These are phyloP conservation scores for Populus deltoides DNA, from an alignment of 345 rosid genomes.

Conservation along the genomic window DNA sequence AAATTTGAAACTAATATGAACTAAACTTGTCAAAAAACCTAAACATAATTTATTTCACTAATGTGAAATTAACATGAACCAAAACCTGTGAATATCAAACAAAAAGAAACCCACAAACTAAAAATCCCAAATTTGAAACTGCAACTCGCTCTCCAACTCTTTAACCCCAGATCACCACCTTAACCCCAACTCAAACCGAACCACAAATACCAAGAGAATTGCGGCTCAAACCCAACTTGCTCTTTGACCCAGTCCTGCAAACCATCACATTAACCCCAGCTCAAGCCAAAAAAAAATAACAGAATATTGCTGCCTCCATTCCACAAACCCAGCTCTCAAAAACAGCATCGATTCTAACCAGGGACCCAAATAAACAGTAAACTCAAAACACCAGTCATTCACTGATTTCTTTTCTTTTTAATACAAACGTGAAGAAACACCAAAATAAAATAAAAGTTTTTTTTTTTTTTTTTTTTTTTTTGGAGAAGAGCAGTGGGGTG, in stretches of 20 bases:
- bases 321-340: background rate
- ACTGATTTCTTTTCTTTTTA: no score
- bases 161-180: background rate
- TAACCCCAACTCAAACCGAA: background rate
- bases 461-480: no score
- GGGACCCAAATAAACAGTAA: no score
- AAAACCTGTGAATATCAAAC: background rate
- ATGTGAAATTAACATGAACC: background rate
- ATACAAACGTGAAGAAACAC: no score
- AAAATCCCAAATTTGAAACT: background rate
- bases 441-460: no score
- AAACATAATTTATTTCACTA: no score
- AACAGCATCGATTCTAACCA: no score
- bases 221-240: background rate
- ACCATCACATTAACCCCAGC: background rate
- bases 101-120: background rate
- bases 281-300: background rate
- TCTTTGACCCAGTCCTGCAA: background rate
- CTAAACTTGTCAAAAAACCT: no score
- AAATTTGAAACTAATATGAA: no score
- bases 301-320: background rate
- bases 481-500: no score
- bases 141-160: background rate
- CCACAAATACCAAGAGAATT: background rate
- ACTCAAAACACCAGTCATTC: no score